Base-by-base conservation (phyloP, 331 rosid genomes). In the Acacia pycnantha region DNA sequence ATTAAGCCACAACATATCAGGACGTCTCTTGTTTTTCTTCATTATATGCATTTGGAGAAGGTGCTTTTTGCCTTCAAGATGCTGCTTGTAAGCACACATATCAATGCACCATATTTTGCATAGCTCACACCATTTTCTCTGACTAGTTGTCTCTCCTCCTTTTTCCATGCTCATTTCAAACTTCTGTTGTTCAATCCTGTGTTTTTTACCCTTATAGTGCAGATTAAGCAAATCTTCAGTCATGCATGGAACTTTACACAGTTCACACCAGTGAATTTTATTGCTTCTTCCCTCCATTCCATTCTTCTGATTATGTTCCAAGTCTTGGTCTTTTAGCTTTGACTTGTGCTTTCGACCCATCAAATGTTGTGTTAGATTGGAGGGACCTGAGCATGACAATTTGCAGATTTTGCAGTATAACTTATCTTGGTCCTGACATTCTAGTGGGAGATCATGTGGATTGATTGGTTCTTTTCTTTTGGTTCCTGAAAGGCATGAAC, bases 61-160 rank as follows among this genome's bases (percentile, higher is more conserved):
- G 54, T 86, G 86, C 46, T 79, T 82, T 51, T 65, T 82, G 5
- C 86, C 88, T 31, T 69, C 48, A 61, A 82, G 76, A 64, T 82
- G 84, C 41, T 79, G 79, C 43, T 79, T 50, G 33, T 78, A 82
- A 13, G 83, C 16, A 68, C 21, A 29, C 70, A 48, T 59, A 50
- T 79, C 59, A 53, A 59, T 41, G 66, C 86, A 82, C 88, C 82
- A 78, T 67, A 82, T 16, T 27, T 82, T 79, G 66, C 86, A 78
- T 13, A 78, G 5, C 35, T 53, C 69, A 75, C 88, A 82, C 81
- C 81, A 82, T 62, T 70, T 78, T 18, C 37, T n/a, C 16, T 68
- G 77, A 47, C 43, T 68, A 16, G 10, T 14, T 62, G 6, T 14
- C 70, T 58, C 66, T 61, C 46, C 86, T 37, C 78, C 67, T 67